These are phyloP conservation scores for Plasmopara halstedii DNA, from an alignment of 352 stramenopile species.

Conservation along the genomic window DNA sequence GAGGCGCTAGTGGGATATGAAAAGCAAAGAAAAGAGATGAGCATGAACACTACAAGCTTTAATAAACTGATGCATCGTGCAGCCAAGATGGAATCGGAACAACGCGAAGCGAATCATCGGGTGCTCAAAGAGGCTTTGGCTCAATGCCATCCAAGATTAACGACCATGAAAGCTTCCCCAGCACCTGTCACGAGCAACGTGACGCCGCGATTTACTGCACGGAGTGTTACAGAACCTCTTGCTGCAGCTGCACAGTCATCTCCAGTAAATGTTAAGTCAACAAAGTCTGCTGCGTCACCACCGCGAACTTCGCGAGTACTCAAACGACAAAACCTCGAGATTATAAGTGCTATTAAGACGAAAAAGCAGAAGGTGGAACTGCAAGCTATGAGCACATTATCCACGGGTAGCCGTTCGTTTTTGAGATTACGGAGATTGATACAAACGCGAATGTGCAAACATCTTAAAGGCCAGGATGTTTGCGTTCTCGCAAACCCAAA, in stretches of 20 bases:
- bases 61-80: slow-evolving; percentile 22
- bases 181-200: slow-evolving; percentile 2
- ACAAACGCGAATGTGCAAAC: slow-evolving; percentile 52
- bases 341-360: neutral
- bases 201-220: neutral
- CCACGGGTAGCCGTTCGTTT: slow-evolving; percentile 25
- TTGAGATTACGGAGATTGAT: slow-evolving; percentile 60
- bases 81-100: slow-evolving; percentile 10
- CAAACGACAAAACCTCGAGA: slow-evolving; percentile 18
- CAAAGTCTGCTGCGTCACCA: slow-evolving; percentile 13
- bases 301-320: slow-evolving; percentile 10
- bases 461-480: slow-evolving; percentile 59
- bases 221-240: slow-evolving; percentile 7
- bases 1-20: slow-evolving; percentile 42
- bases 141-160: slow-evolving; percentile 35
- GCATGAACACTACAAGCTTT: slow-evolving; percentile 13
- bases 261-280: slow-evolving; percentile 8
- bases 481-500: slow-evolving; percentile 31
- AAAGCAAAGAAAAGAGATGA: slow-evolving; percentile 25
- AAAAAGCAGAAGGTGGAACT: slow-evolving; percentile 16
- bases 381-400: slow-evolving; percentile 16
- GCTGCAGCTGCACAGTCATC: slow-evolving; percentile 9
- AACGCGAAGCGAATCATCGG: slow-evolving; percentile 22
- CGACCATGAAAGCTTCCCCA: slow-evolving; percentile 16
- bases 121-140: slow-evolving; percentile 34